Conservation (phyloP, 305 asterid genomes). For the Fraxinus sp. region DNA sequence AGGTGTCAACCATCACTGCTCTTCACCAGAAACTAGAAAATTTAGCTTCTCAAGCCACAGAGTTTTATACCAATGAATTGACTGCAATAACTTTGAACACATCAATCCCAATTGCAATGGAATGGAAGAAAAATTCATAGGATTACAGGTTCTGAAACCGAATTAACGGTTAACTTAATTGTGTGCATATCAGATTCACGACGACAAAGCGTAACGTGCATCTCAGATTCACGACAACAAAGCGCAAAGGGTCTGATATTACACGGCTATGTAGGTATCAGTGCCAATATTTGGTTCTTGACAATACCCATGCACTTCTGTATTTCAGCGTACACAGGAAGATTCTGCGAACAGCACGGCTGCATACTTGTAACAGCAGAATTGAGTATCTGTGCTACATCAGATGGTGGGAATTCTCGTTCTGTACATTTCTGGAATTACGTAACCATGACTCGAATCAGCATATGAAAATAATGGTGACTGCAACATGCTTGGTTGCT, state of each 20-base stretch:
- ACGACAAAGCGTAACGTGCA: not conserved
- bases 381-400: constrained; percentile 84
- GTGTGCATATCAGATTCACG: not conserved
- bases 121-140: not conserved
- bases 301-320: constrained; percentile 93
- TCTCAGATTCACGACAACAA: not conserved
- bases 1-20: not conserved
- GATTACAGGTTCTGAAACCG: not conserved
- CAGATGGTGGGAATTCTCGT: constrained; percentile 90
- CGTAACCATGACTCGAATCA: not conserved
- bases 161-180: not conserved
- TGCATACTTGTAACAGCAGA: constrained; percentile 81
- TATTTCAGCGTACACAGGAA: constrained; percentile 74
- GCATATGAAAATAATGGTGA: not conserved
- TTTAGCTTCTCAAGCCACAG: not conserved
- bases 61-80: not conserved
- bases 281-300: constrained; percentile 94
- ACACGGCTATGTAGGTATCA: constrained; percentile 62
- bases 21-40: not conserved
- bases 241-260: not conserved
- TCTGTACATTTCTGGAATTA: constrained; percentile 84
- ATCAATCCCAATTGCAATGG: not conserved
- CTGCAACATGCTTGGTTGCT: not conserved
- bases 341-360: constrained; percentile 78
- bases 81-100: not conserved